phyloP scores from a whole-genome alignment of 306 rosid species.

The Abrus pulchellus region DNA sequence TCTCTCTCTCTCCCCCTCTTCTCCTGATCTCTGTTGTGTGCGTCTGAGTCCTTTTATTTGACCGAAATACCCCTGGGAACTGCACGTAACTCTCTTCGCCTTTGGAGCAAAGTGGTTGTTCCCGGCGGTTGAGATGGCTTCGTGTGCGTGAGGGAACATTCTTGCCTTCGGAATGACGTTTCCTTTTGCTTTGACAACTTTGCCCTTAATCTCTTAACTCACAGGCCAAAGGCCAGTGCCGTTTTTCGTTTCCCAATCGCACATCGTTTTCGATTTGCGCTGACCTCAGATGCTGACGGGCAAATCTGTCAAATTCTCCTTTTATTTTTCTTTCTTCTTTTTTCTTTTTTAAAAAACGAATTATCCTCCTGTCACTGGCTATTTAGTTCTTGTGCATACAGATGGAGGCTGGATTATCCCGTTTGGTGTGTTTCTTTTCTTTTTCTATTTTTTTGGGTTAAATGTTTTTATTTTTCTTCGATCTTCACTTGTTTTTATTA shows the following conservation, averaged over 20 bases:
- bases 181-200: slow-evolving; percentile 45
- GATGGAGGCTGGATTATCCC: background rate
- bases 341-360: background rate
- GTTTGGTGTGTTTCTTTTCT: background rate
- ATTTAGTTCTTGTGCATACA: background rate
- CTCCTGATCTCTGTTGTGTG: slow-evolving; percentile 49
- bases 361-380: background rate
- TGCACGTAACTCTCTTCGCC: background rate
- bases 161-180: slow-evolving; percentile 42
- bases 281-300: slow-evolving; percentile 47
- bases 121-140: slow-evolving; percentile 41
- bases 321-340: background rate
- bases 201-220: slow-evolving; percentile 41
- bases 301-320: slow-evolving; percentile 39
- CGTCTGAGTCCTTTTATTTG: slow-evolving; percentile 26
- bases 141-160: slow-evolving; percentile 47
- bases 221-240: background rate
- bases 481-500: background rate
- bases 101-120: background rate
- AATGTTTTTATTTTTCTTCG: background rate
- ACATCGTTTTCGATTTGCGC: slow-evolving; percentile 52
- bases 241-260: slow-evolving; percentile 36
- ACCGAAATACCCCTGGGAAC: background rate
- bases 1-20: background rate
- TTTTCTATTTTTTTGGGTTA: no score